Evolutionary conservation across 192 early-diverging fungal genomes (phyloP).

Genomic region (Lobosporangium transversale): DNA sequence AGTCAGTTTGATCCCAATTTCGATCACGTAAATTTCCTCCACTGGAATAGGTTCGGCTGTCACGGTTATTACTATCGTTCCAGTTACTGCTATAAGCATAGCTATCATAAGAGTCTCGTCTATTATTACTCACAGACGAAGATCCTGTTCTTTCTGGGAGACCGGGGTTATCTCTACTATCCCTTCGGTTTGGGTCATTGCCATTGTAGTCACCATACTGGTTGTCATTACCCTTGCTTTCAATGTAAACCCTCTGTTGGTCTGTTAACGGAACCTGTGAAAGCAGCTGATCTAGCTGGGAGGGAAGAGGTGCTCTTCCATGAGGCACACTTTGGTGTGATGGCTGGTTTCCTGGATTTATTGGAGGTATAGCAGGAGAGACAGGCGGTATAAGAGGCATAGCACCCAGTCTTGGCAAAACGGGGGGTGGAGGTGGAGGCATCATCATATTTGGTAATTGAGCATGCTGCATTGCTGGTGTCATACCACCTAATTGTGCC

Average conservation of each 20-base stretch:
- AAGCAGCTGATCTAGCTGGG: background rate
- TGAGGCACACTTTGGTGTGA: background rate
- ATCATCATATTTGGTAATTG: conserved; percentile 8
- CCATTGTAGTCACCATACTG: background rate
- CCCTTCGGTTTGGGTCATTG: background rate
- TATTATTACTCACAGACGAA: too few species aligned
- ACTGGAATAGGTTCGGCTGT: too few species aligned
- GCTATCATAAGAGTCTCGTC: too few species aligned
- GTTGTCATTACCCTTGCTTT: background rate
- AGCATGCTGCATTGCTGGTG: background rate
- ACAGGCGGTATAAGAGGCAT: conserved; percentile 10
- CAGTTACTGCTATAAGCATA: too few species aligned
- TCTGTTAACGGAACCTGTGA: conserved; percentile 7
- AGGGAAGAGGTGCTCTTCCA: background rate
- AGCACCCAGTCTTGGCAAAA: conserved; percentile 2
- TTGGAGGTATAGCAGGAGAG: background rate
- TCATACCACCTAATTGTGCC: background rate
- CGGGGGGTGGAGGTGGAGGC: conserved; percentile 15
- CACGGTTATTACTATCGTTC: too few species aligned
- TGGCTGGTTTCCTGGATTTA: background rate
- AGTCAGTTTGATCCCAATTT: conserved; percentile 12
- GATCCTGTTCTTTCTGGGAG: too few species aligned
- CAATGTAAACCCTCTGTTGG: conserved; percentile 20
- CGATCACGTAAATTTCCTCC: too few species aligned
- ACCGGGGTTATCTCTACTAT: too few species aligned